Base-by-base conservation (phyloP, 163 green algal genomes). In the Scenedesmus sp. region DNA sequence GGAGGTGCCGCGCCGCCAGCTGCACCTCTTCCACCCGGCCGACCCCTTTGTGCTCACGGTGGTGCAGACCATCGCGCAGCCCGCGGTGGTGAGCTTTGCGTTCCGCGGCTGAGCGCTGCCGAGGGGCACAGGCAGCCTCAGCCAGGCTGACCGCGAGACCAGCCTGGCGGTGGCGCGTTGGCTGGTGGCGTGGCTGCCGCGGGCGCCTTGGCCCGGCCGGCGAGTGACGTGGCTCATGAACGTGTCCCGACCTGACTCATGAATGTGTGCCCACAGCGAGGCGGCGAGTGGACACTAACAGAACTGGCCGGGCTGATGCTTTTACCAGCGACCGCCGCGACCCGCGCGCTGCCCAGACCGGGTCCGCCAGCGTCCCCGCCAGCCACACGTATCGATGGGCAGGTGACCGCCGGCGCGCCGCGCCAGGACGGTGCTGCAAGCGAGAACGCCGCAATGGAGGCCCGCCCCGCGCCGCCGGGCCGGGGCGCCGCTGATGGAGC, bases 11-110 rank as follows among this genome's bases (percentile, higher is more conserved):
- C 26, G 74, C 60, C 36, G 63, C 11, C 47, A 69, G 63, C 63
- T 81, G 63, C 74, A 66, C 26, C 62, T 81, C 48, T 81, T 81
- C 67, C 74, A 81, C 39, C 74, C 74, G 24, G 47, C 31, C 20
- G 74, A 81, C 48, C 74, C 74, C 3, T 81, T 81, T 69, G 63
- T 73, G 3, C 47, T 73, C 45, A 69, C 53, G 15, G 74, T 81
- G 28, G 74, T 81, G 50, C 74, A 81, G 63, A 67, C 74, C 4
- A 58, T 75, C 29, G 51, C 50, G 9, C 51, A 69, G 63, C 74
- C 50, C 11, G 70, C 70, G 42, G 70, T 28, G 3, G 14, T 76
- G 6, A 76, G 67, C 67, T 65, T 76, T 20, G 50, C 18, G 13
- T 63, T 64, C 48, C 48, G 66, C 22, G 26, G 20, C n/a, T 75